These are phyloP conservation scores for Phytophthora sp. DNA, from an alignment of 352 stramenopile genomes.

Conservation along the genomic window DNA sequence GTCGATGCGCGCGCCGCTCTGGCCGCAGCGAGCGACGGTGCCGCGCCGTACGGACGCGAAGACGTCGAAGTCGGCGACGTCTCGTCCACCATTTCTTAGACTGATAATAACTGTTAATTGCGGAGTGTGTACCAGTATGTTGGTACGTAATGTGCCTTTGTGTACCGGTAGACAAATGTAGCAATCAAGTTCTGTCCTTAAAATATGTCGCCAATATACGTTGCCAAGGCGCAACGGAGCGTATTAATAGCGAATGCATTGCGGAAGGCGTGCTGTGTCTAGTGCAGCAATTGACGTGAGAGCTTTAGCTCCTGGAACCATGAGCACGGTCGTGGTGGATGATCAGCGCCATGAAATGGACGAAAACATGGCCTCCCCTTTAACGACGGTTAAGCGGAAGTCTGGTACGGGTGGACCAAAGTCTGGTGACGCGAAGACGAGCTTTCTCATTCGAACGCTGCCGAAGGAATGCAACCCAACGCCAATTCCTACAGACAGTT, in stretches of 20 bases:
- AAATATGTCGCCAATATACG: no score
- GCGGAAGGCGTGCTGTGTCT: background rate
- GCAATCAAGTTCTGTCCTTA: no score
- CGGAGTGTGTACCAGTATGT: background rate
- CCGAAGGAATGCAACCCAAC: conserved; percentile 77
- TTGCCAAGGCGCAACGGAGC: no score
- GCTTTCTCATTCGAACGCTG: conserved; percentile 76
- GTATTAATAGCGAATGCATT: conserved; percentile 16
- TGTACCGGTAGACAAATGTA: background rate
- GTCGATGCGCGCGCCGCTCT: conserved; percentile 13
- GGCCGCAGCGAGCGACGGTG: conserved; percentile 9
- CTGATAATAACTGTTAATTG: no score
- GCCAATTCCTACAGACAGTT: conserved; percentile 32
- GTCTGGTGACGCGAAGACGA: conserved; percentile 45
- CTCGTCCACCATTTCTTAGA: conserved; percentile 31
- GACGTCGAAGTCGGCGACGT: conserved; percentile 8
- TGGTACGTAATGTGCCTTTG: background rate
- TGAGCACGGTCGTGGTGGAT: conserved; percentile 48
- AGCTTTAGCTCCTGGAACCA: conserved; percentile 8
- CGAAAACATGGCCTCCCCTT: background rate
- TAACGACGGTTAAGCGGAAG: conserved; percentile 15
- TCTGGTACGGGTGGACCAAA: conserved; percentile 1
- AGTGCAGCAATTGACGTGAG: conserved; percentile 5
- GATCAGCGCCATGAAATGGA: conserved; percentile 64
- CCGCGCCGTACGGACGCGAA: background rate